Percentiles rank a stretch among this genome's conserved stretches.
These are phyloP conservation scores for Flammula alnicola DNA, from an alignment of 1,284 basidiomycete genomes.

Conservation along the genomic window DNA sequence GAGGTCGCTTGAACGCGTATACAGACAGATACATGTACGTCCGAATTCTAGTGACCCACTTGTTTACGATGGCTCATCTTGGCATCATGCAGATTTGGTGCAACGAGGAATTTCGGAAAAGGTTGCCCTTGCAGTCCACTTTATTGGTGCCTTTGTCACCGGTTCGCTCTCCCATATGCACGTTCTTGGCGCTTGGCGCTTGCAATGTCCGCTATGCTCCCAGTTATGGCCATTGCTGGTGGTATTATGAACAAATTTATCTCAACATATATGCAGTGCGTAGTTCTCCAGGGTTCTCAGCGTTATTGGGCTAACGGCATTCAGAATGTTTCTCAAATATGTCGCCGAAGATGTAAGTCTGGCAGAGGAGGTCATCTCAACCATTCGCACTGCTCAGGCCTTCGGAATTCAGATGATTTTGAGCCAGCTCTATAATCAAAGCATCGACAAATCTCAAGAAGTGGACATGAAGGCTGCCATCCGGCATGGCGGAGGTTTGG, in stretches of 20 bases:
- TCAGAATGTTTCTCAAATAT: conserved; percentile 66
- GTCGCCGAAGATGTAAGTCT: conserved; percentile 85
- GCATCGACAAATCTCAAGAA: conserved; percentile 58
- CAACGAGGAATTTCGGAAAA: conserved; percentile 93
- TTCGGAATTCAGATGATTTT: conserved; percentile 85
- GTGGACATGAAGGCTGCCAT: conserved; percentile 72
- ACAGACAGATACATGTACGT: conserved; percentile 86
- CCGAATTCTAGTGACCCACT: conserved; percentile 18
- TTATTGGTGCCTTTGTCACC: conserved; percentile 70
- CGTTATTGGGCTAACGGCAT: conserved; percentile 5
- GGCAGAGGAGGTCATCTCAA: conserved; percentile 94
- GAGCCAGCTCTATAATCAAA: conserved; percentile 68
- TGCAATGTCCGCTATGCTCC: conserved; percentile 88
- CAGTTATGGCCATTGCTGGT: conserved; percentile 84
- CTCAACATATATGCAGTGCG: conserved; percentile 72
- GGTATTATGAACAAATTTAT: conserved; percentile 81
- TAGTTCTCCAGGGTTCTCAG: conserved; percentile 23
- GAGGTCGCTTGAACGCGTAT: conserved; percentile 97
- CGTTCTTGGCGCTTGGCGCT: conserved; percentile 87
- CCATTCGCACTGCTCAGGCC: conserved; percentile 88
- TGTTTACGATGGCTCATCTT: neutral
- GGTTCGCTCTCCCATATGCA: conserved; percentile 75
- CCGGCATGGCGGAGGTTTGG: conserved; percentile 71
- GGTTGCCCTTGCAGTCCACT: conserved; percentile 70
- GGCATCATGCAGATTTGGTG: conserved; percentile 64